A percentile compares a stretch with the other conserved stretches of the same genome.
These are phyloP conservation scores for Ziziphus jujuba DNA, from an alignment of 306 rosid species.

Conservation along the genomic window DNA sequence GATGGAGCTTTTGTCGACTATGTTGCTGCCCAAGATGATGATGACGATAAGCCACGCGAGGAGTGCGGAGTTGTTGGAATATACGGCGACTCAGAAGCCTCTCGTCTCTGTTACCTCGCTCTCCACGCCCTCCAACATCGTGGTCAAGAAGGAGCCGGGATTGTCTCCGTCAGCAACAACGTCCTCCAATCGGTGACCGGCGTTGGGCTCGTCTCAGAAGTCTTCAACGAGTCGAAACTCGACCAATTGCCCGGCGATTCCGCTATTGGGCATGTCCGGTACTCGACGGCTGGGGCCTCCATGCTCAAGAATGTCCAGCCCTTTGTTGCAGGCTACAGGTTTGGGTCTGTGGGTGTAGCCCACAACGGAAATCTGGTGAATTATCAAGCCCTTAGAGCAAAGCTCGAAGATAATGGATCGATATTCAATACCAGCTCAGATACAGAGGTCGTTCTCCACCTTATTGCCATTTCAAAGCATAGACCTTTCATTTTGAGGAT, in stretches of 20 bases:
- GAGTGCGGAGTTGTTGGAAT: slow-evolving; percentile 95
- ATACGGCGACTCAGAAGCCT: slow-evolving; percentile 77
- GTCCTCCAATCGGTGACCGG: slow-evolving; percentile 63
- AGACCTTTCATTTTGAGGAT: slow-evolving; percentile 70
- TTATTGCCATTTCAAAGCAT: slow-evolving; percentile 78
- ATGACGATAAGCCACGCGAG: slow-evolving; percentile 79
- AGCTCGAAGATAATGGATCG: slow-evolving; percentile 77
- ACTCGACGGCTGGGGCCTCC: slow-evolving; percentile 83
- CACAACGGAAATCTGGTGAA: slow-evolving; percentile 91
- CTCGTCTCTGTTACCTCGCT: slow-evolving; percentile 70
- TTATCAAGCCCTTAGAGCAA: slow-evolving; percentile 53
- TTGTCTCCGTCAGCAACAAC: slow-evolving; percentile 57
- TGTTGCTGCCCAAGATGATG: slow-evolving; percentile 35
- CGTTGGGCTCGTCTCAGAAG: slow-evolving; percentile 84
- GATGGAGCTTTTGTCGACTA: neutral
- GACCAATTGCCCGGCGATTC: slow-evolving; percentile 54
- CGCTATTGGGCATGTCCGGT: slow-evolving; percentile 85
- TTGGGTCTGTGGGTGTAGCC: slow-evolving; percentile 88
- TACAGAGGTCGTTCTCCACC: slow-evolving; percentile 88
- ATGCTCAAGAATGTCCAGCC: slow-evolving; percentile 87
- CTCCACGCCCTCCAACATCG: slow-evolving; percentile 96
- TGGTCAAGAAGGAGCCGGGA: slow-evolving; percentile 95
- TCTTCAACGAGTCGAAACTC: slow-evolving; percentile 62
- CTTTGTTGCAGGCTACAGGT: slow-evolving; percentile 76
- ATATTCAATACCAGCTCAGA: slow-evolving; percentile 90